Evolutionary conservation across 495 filamentous ascomycete species (phyloP), one percentile per base, ranked within the genome.

Genomic region (Sabuloglossum arenarium): DNA sequence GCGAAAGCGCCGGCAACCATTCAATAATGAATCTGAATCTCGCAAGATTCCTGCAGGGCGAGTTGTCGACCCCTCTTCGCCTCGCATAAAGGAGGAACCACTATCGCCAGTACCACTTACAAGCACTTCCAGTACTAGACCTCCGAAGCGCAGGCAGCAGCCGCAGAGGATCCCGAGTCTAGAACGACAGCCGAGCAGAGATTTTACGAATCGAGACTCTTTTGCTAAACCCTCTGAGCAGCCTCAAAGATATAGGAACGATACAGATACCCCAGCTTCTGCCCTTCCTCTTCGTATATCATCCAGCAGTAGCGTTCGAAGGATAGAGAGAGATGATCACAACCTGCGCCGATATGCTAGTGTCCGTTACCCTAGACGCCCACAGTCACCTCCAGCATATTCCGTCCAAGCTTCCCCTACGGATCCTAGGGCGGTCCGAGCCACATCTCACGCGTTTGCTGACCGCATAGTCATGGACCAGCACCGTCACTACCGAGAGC

Each of bases 21-120:
- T 49, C 23, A 28, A 66, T 29, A 70, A 70, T 47, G 65, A 62
- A 23, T 64, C 61, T 21, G 62, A 61, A 19, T 25, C 62, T 34
- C 68, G 65, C 51, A 63, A 64, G 52, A 63, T 62, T 11, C 58
- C 65, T 55, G 66, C 61, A 59, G 62, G 63, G 32, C 67, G 63
- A 53, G 60, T 63, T 59, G 57, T 59, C 54, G 63, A 61, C 21
- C 65, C 69, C 43, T 63, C 69, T 24, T 73, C 72, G 46, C 74
- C 84, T 8, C 78, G 78, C 62, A 88, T 96, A 63, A 96, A 96
- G 63, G 76, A 83, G 59, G 89, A 96, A 65, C 88, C 88, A 8
- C 73, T 82, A 12, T 94, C 88, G 21, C 85, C 84, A 14, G 72
- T 86, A 52, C 68, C 73, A 47, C 75, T 77, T 56, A 71, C 72